Conservation (phyloP, 2,329 filamentous ascomycete genomes). For the Fusarium chaquense region DNA sequence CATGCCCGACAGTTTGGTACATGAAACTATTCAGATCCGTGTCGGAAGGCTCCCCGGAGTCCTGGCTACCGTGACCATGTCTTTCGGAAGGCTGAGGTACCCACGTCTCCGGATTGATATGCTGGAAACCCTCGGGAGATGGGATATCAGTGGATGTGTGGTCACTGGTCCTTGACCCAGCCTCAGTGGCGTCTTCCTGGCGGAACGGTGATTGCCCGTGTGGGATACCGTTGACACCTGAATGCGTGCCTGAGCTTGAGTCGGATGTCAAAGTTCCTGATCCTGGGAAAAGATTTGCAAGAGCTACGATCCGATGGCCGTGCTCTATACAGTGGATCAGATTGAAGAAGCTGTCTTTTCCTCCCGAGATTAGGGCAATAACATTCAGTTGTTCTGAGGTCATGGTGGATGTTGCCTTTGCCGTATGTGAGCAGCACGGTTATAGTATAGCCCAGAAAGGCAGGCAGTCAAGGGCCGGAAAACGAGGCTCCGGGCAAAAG, state of each 20-base stretch:
- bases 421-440: constrained; percentile 5
- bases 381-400: constrained; percentile 72
- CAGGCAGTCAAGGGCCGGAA: constrained; percentile 12
- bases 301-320: constrained; percentile 85
- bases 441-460: constrained; percentile 5
- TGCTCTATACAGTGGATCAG: constrained; percentile 89
- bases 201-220: constrained; percentile 23
- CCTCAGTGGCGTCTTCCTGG: constrained; percentile 30
- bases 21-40: constrained; percentile 93
- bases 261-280: constrained; percentile 19
- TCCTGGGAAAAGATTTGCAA: constrained; percentile 83
- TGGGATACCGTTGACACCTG: constrained; percentile 12
- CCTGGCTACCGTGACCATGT: constrained; percentile 18
- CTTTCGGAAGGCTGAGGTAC: constrained; percentile 22
- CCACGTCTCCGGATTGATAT: constrained; percentile 42
- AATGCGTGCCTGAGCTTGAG: constrained; percentile 15
- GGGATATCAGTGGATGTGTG: constrained; percentile 15
- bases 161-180: constrained; percentile 11
- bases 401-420: constrained; percentile 50
- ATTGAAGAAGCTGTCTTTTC: constrained; percentile 96
- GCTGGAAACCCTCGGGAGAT: constrained; percentile 39
- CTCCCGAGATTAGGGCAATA: constrained; percentile 92
- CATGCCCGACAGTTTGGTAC: constrained; percentile 98
- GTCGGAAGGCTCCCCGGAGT: constrained; percentile 44
- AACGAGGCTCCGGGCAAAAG: constrained; percentile 11